phyloP scores from a whole-genome alignment of 768 basidiomycete species.

The Ephemerocybe angulata region DNA sequence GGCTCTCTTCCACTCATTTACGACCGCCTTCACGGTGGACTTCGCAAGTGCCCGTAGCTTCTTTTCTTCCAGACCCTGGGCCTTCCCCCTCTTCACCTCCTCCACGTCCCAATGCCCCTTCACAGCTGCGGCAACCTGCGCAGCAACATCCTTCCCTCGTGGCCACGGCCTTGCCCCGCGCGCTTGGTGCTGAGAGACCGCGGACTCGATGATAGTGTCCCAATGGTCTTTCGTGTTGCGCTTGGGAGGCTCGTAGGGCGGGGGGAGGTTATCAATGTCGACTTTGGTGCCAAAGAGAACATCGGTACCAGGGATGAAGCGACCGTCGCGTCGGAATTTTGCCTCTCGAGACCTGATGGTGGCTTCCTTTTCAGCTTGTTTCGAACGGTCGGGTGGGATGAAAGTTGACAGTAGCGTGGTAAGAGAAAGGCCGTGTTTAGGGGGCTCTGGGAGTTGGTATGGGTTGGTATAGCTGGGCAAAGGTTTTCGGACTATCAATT shows the following conservation, averaged over 20 bases:
- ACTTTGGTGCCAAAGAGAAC: conserved; percentile 27
- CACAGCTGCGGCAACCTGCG: conserved; percentile 62
- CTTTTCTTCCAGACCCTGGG: conserved; percentile 59
- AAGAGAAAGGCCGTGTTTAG: conserved; percentile 53
- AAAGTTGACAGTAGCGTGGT: conserved; percentile 61
- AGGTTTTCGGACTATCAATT: conserved; percentile 64
- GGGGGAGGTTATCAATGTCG: conserved; percentile 15
- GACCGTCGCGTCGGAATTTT: conserved; percentile 32
- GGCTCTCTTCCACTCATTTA: conserved; percentile 84
- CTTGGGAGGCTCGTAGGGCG: conserved; percentile 25
- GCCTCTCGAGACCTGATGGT: conserved; percentile 31
- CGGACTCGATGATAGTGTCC: conserved; percentile 54
- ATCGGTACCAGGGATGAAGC: conserved; percentile 38
- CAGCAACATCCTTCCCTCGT: conserved; percentile 38
- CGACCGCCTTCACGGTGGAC: conserved; percentile 64
- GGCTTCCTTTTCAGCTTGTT: conserved; percentile 42
- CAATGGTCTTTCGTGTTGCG: conserved; percentile 47
- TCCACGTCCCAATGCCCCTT: conserved; percentile 73
- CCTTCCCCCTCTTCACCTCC: conserved; percentile 58
- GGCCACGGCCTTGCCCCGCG: conserved; percentile 13
- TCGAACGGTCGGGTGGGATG: conserved; percentile 41
- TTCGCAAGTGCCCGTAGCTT: conserved; percentile 65
- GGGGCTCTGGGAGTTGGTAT: conserved; percentile 54
- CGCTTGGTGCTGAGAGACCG: conserved; percentile 24
- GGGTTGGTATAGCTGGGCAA: conserved; percentile 62